Evolutionary conservation across 2,329 filamentous ascomycete genomes (phyloP).

Genomic region (Delphinella strobiligena): DNA sequence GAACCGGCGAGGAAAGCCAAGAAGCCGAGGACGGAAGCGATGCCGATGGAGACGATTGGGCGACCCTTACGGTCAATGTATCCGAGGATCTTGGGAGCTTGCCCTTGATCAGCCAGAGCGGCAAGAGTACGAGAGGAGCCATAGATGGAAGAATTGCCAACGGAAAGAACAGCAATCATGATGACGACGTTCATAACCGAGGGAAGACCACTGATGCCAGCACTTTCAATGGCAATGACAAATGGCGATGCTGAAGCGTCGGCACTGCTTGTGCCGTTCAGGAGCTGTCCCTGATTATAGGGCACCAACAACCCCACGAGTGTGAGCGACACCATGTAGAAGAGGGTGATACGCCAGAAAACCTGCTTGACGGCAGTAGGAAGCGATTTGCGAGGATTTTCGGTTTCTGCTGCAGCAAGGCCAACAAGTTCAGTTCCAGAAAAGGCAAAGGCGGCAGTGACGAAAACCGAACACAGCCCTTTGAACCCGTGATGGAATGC

Average conservation of each 20-base stretch:
- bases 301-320: conserved; percentile 75
- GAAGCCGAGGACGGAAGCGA: conserved; percentile 38
- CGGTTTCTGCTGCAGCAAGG: conserved; percentile 64
- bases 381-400: conserved; percentile 68
- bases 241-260: conserved; percentile 75
- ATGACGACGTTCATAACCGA: conserved; percentile 91
- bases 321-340: conserved; percentile 74
- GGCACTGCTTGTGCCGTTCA: conserved; percentile 44
- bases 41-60: conserved; percentile 41
- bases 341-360: conserved; percentile 72
- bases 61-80: conserved; percentile 52
- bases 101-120: conserved; percentile 68
- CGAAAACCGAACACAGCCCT: conserved; percentile 66
- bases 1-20: conserved; percentile 45
- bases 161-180: conserved; percentile 76
- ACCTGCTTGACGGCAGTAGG: conserved; percentile 86
- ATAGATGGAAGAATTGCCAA: conserved; percentile 86
- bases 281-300: conserved; percentile 53
- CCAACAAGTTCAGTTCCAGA: conserved; percentile 66
- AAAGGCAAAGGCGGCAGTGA: conserved; percentile 66
- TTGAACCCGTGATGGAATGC: conserved; percentile 77
- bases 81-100: conserved; percentile 44
- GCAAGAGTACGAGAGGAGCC: conserved; percentile 83
- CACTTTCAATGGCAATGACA: conserved; percentile 80
- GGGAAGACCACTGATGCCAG: conserved; percentile 64